Evolutionary conservation across 1,284 basidiomycete species (phyloP).

Genomic region (Ceratobasidium theobromae): DNA sequence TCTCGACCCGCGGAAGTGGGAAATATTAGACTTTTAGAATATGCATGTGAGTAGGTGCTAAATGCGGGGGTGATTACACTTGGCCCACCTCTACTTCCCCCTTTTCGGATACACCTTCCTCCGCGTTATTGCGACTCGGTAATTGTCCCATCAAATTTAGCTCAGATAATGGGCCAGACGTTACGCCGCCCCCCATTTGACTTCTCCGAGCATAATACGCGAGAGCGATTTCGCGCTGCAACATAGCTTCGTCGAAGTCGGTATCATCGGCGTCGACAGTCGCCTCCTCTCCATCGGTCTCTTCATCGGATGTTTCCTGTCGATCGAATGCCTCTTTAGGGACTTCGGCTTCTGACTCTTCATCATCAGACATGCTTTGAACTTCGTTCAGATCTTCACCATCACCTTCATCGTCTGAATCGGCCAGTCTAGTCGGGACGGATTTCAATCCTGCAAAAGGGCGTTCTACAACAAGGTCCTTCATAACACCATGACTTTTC

Average conservation of each 20-base stretch:
- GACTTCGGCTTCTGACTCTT: conserved; percentile 49
- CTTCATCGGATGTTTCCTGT: conserved; percentile 54
- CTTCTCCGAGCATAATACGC: conserved; percentile 65
- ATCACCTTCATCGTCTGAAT: conserved; percentile 13
- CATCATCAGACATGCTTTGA: conserved; percentile 50
- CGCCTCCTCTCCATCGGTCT: conserved; percentile 39
- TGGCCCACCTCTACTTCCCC: conserved; percentile 51
- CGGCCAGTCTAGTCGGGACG: neutral
- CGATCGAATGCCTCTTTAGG: conserved; percentile 34
- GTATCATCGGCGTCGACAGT: conserved; percentile 33
- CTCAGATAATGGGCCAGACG: conserved; percentile 15
- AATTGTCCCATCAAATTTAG: conserved; percentile 35
- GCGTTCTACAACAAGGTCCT: conserved; percentile 39
- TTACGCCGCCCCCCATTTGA: conserved; percentile 54
- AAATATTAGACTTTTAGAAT: conserved; percentile 53
- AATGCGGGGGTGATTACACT: conserved; percentile 37
- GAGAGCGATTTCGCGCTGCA: conserved; percentile 72
- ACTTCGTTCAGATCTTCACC: conserved; percentile 13
- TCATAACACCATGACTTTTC: conserved; percentile 46
- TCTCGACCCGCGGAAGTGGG: conserved; percentile 59
- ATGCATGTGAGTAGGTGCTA: conserved; percentile 42
- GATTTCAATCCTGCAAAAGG: neutral
- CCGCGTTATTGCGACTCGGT: neutral
- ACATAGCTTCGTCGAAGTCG: conserved; percentile 60
- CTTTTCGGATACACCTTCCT: conserved; percentile 46